Percentiles rank a stretch among this genome's conserved stretches.
These are phyloP conservation scores for Moesziomyces globuligerus DNA, from an alignment of 1,284 basidiomycete species.

Conservation along the genomic window DNA sequence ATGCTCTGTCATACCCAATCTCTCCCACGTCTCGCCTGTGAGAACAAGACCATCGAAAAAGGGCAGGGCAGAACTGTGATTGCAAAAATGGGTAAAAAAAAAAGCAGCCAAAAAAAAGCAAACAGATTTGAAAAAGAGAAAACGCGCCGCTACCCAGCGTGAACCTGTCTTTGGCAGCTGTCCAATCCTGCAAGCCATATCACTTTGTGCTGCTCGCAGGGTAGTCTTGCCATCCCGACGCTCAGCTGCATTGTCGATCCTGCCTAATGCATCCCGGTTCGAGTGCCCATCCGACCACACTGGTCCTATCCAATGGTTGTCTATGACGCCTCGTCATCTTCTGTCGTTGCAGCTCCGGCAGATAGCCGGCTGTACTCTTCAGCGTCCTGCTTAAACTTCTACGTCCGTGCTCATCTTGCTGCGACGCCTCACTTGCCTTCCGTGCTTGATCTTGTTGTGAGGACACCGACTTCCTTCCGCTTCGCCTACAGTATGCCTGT, in stretches of 20 bases:
- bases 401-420: no score
- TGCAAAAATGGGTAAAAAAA: conserved; percentile 2
- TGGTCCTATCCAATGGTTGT: background rate
- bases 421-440: no score
- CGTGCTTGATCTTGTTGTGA: background rate
- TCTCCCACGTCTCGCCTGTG: no score
- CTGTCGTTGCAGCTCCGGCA: no score
- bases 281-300: no score
- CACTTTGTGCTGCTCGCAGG: conserved; percentile 8
- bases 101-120: background rate
- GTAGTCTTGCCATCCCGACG: background rate
- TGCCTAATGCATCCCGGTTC: background rate
- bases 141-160: no score
- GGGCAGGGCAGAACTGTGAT: no score
- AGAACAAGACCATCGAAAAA: background rate
- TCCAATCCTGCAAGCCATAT: conserved; percentile 37
- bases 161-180: conserved; percentile 17
- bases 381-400: no score
- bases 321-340: conserved; percentile 1
- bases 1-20: no score
- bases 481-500: no score
- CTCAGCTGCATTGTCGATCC: conserved; percentile 12
- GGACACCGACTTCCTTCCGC: no score
- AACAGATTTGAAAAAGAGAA: background rate
- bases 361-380: background rate